Evolutionary conservation across 2,329 filamentous ascomycete genomes (phyloP).

Genomic region (Knufia petricola): DNA sequence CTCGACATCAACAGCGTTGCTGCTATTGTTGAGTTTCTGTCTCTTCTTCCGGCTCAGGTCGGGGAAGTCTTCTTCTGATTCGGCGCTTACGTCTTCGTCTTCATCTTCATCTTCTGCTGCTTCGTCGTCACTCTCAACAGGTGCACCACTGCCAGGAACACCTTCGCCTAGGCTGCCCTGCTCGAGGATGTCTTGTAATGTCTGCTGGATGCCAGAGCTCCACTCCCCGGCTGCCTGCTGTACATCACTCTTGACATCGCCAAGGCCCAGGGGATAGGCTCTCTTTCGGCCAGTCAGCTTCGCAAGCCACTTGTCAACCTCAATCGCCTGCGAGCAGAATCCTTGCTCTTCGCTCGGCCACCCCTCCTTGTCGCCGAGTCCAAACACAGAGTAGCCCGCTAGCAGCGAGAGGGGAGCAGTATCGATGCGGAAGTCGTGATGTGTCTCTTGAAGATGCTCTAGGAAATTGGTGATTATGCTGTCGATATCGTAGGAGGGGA

Average conservation of each 20-base stretch:
- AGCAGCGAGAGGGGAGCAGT: conserved; percentile 68
- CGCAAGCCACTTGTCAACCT: conserved; percentile 95
- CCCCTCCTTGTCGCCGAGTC: conserved; percentile 79
- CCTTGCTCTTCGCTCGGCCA: conserved; percentile 88
- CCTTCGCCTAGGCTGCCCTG: conserved; percentile 52
- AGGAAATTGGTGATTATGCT: conserved; percentile 82
- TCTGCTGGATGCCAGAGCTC: conserved; percentile 62
- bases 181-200: conserved; percentile 50
- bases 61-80: conserved; percentile 41
- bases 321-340: conserved; percentile 84
- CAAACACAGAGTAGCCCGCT: conserved; percentile 85
- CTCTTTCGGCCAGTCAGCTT: conserved; percentile 77
- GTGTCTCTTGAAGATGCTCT: conserved; percentile 79
- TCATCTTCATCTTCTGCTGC: conserved; percentile 69
- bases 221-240: conserved; percentile 63
- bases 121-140: conserved; percentile 76
- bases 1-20: conserved; percentile 65
- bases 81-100: conserved; percentile 56
- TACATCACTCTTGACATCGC: conserved; percentile 70
- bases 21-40: conserved; percentile 28
- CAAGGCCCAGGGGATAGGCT: conserved; percentile 80
- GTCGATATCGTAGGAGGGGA: conserved; percentile 93
- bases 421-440: conserved; percentile 94
- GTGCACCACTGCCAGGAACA: conserved; percentile 70
- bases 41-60: conserved; percentile 34